These are phyloP conservation scores for Kodamaea ohmeri DNA, from an alignment of 1,139 yeast species.

Conservation along the genomic window DNA sequence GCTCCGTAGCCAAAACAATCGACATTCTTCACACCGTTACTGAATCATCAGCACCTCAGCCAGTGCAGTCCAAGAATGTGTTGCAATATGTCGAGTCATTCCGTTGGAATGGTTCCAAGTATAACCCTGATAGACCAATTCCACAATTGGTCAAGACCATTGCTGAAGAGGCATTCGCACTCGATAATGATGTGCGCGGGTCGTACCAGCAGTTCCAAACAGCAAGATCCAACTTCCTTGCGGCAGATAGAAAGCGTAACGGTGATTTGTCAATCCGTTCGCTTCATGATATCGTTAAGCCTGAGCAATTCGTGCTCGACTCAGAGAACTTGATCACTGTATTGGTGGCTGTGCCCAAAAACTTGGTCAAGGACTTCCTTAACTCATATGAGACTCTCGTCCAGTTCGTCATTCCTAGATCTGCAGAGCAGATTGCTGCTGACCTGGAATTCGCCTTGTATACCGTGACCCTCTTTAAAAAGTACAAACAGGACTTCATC, in stretches of 20 bases:
- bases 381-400: slow-evolving; percentile 71
- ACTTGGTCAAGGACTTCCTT: slow-evolving; percentile 56
- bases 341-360: slow-evolving; percentile 82
- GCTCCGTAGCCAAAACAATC: slow-evolving; percentile 67
- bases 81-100: slow-evolving; percentile 69
- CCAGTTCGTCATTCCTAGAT: slow-evolving; percentile 86
- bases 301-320: slow-evolving; percentile 78
- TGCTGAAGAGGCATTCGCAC: slow-evolving; percentile 71
- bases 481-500: slow-evolving; percentile 67
- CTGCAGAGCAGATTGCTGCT: slow-evolving; percentile 64
- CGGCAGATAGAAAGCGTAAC: slow-evolving; percentile 88
- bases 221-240: slow-evolving; percentile 79
- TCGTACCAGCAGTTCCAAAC: slow-evolving; percentile 68
- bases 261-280: slow-evolving; percentile 93
- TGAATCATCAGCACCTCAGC: slow-evolving; percentile 33
- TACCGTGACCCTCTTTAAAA: slow-evolving; percentile 82
- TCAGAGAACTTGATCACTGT: slow-evolving; percentile 85
- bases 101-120: slow-evolving; percentile 85
- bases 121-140: slow-evolving; percentile 79
- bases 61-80: slow-evolving; percentile 47
- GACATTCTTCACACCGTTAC: slow-evolving; percentile 62
- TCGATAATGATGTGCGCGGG: slow-evolving; percentile 79
- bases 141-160: slow-evolving; percentile 69
- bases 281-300: slow-evolving; percentile 81
- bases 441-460: slow-evolving; percentile 76